Conservation (phyloP, 805 yeast species). For the Yamadazyma laniorum region DNA sequence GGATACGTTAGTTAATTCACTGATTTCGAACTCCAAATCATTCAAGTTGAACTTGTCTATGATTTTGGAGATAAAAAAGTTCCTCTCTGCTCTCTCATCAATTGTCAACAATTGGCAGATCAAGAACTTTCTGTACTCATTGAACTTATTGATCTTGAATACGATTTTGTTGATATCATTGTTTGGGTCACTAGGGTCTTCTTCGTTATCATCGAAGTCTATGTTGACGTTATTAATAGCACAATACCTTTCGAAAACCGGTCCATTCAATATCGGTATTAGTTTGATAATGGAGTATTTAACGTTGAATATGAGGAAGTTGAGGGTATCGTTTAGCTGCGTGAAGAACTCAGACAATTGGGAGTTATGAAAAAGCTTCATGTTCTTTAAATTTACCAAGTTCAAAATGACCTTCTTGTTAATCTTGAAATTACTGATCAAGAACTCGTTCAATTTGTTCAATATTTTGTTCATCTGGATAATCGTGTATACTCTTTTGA, state of each 20-base stretch:
- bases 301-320: slow-evolving; percentile 28
- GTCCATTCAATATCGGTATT: slow-evolving; percentile 36
- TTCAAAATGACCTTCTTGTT: slow-evolving; percentile 36
- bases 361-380: slow-evolving; percentile 23
- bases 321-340: slow-evolving; percentile 25
- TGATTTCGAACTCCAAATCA: slow-evolving; percentile 6
- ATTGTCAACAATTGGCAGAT: slow-evolving; percentile 38
- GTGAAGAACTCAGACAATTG: slow-evolving; percentile 5
- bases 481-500: slow-evolving; percentile 20
- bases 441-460: slow-evolving; percentile 26
- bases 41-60: slow-evolving; percentile 19
- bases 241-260: slow-evolving; percentile 38
- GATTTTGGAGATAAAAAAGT: slow-evolving; percentile 32
- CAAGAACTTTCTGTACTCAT: slow-evolving; percentile 35
- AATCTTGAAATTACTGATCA: slow-evolving; percentile 32
- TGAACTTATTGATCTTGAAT: slow-evolving; percentile 24
- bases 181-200: slow-evolving; percentile 11
- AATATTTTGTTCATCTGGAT: slow-evolving; percentile 24
- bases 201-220: slow-evolving; percentile 19
- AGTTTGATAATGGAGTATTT: slow-evolving; percentile 27
- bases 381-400: slow-evolving; percentile 31
- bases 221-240: slow-evolving; percentile 34
- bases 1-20: slow-evolving; percentile 8
- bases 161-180: slow-evolving; percentile 9
- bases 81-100: slow-evolving; percentile 28